Conservation (phyloP, 495 filamentous ascomycete species). For the Paragyromitra xinjiangensis region DNA sequence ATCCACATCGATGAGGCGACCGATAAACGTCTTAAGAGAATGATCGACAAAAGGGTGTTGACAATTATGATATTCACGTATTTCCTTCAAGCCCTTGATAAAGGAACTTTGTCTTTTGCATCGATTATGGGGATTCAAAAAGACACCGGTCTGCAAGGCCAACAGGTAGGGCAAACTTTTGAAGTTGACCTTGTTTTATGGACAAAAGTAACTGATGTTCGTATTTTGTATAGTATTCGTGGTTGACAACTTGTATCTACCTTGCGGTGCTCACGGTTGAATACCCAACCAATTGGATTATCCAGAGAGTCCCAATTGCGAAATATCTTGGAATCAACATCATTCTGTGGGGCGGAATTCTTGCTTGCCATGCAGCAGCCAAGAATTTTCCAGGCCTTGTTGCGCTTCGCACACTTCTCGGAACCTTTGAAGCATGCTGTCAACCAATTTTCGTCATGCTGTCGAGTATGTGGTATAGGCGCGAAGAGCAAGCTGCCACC, state of each 20-base stretch:
- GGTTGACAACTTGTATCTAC: constrained; percentile 67
- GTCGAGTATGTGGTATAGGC: constrained; percentile 77
- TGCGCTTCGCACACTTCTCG: constrained; percentile 69
- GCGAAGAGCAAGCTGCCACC: constrained; percentile 70
- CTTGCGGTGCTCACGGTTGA: constrained; percentile 65
- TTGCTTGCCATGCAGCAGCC: constrained; percentile 62
- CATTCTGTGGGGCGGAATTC: constrained; percentile 66
- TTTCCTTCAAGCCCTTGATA: constrained; percentile 77
- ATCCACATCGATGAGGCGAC: constrained; percentile 67
- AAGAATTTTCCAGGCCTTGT: constrained; percentile 67
- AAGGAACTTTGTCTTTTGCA: constrained; percentile 74
- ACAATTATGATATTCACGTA: constrained; percentile 68
- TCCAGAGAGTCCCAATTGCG: constrained; percentile 64
- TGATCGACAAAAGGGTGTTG: constrained; percentile 65
- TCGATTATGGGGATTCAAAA: constrained; percentile 73
- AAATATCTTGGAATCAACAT: constrained; percentile 71
- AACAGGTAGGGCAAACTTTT: constrained; percentile 57
- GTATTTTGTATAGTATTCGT: constrained; percentile 59
- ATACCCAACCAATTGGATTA: constrained; percentile 66
- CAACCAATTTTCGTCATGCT: constrained; percentile 70
- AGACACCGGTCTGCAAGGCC: constrained; percentile 66
- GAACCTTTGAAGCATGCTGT: constrained; percentile 74
- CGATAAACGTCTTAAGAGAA: constrained; percentile 63
- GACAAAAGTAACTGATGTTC: constrained; percentile 2
- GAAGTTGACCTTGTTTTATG: neutral